Evolutionary conservation across 2,329 filamentous ascomycete genomes (phyloP).

Genomic region (Trichoderma arundinaceum): DNA sequence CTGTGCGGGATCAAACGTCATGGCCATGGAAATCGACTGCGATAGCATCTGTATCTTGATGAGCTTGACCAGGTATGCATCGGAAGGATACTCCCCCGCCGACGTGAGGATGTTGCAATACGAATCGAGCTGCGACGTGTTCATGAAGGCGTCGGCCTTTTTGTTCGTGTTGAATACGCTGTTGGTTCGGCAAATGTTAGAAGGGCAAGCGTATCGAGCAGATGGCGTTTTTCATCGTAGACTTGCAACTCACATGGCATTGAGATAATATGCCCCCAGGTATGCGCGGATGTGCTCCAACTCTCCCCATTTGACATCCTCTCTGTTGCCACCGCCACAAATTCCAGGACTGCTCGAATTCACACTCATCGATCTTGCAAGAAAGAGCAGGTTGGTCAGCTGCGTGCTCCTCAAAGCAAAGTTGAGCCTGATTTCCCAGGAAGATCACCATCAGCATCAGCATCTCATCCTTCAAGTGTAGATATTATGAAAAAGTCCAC

Average conservation of each 20-base stretch:
- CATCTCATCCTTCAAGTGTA: background rate
- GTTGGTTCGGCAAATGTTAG: background rate
- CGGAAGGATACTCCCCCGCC: constrained; percentile 51
- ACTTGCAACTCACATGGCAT: constrained; percentile 50
- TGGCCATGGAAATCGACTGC: constrained; percentile 53
- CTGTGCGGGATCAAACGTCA: constrained; percentile 43
- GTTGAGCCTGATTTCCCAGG: constrained; percentile 48
- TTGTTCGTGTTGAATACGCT: constrained; percentile 55
- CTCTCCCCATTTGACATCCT: constrained; percentile 39
- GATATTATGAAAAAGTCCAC: constrained; percentile 27
- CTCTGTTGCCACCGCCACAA: background rate
- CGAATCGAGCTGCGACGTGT: constrained; percentile 50
- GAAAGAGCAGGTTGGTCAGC: constrained; percentile 55
- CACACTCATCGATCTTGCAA: constrained; percentile 54
- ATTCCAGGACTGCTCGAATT: constrained; percentile 44
- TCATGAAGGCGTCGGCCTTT: constrained; percentile 55
- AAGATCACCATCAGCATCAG: background rate
- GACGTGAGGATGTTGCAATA: constrained; percentile 52
- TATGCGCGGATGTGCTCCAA: constrained; percentile 56
- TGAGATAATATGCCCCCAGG: constrained; percentile 57
- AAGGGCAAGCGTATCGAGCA: background rate
- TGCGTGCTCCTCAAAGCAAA: constrained; percentile 57
- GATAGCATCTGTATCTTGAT: constrained; percentile 55
- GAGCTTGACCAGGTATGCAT: constrained; percentile 53
- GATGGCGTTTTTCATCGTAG: background rate